A percentile compares a stretch with the other conserved stretches of the same genome.
Evolutionary conservation across 257 asterid genomes (phyloP).

Genomic region (Solanum gracilifrons): DNA sequence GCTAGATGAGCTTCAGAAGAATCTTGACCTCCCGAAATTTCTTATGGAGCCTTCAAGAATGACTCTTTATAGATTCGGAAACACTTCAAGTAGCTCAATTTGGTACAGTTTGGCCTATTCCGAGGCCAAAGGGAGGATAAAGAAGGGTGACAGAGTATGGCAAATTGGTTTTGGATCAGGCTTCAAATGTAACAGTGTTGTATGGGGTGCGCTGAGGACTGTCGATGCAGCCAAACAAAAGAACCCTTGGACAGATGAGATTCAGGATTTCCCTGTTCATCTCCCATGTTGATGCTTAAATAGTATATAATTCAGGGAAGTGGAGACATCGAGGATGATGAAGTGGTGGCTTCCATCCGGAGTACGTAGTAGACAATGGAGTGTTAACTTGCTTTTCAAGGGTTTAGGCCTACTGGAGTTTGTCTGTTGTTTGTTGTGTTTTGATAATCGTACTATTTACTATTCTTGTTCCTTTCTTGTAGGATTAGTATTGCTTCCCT

Average conservation of each 20-base stretch:
- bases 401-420: no score
- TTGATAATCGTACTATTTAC: no score
- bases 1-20: constrained; percentile 2
- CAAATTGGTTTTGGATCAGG: constrained; percentile 21
- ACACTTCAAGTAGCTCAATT: constrained; percentile 19
- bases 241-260: not conserved
- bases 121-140: constrained; percentile 19
- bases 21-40: not conserved
- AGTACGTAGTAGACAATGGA: no score
- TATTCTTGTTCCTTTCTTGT: no score
- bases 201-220: constrained; percentile 1
- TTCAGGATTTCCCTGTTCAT: not conserved
- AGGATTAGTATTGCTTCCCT: no score
- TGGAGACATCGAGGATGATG: no score
- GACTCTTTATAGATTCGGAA: constrained; percentile 4
- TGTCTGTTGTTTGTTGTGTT: no score
- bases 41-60: constrained; percentile 20
- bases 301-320: no score
- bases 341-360: no score
- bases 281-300: not conserved
- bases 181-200: constrained; percentile 19
- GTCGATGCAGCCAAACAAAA: not conserved
- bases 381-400: no score
- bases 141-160: constrained; percentile 13
- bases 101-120: constrained; percentile 19